Conservation (phyloP, 768 basidiomycete species). For the Saitozyma sp. region DNA sequence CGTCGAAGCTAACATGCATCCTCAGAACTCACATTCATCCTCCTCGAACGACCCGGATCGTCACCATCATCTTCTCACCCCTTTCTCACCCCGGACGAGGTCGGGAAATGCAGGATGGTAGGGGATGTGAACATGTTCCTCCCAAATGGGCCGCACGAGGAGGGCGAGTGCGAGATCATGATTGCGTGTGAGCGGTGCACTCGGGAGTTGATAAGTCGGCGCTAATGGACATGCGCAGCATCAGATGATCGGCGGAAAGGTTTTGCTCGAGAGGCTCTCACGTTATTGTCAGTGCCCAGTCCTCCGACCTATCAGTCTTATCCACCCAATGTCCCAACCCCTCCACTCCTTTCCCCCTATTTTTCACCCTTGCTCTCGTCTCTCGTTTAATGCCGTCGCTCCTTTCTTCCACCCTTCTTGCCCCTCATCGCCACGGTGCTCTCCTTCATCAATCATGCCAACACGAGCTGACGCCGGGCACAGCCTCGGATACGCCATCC, state of each 20-base stretch:
- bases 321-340: too few species aligned
- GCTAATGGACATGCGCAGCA: constrained; percentile 7
- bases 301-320: too few species aligned
- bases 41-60: constrained; percentile 61
- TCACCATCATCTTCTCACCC: constrained; percentile 20
- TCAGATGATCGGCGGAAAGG: constrained; percentile 67
- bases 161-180: constrained; percentile 90
- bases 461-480: constrained; percentile 50
- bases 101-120: constrained; percentile 65
- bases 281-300: constrained; percentile 27
- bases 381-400: too few species aligned
- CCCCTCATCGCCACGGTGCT: too few species aligned
- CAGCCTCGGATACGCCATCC: constrained; percentile 56
- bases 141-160: constrained; percentile 61
- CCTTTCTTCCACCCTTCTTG: neutral
- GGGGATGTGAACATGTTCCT: constrained; percentile 93
- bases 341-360: too few species aligned
- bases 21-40: constrained; percentile 82
- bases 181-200: constrained; percentile 65
- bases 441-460: neutral
- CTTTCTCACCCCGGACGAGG: constrained; percentile 35
- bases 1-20: neutral
- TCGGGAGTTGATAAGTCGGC: neutral
- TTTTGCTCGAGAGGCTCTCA: constrained; percentile 37
- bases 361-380: neutral